Evolutionary conservation across 164 flowering plant species (phyloP), one percentile per base, ranked within the genome.

Genomic region (Platanus orientalis): DNA sequence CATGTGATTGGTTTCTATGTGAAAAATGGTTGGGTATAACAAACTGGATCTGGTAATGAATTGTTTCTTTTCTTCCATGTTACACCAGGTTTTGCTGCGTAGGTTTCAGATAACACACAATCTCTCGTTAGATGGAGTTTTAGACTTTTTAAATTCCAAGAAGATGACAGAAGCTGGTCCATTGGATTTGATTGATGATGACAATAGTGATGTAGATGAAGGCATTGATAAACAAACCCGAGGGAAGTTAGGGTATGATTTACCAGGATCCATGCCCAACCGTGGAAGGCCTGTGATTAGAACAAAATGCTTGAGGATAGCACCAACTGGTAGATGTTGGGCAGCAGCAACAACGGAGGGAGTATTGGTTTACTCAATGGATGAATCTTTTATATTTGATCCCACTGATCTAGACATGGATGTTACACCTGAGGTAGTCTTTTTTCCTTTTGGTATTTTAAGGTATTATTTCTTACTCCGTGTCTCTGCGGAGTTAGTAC

Each of bases 261-360:
- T 94, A 61, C 97, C 99, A 17, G 99, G 99, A 61, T 78, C 99
- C 58, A 70, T 83, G 86, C 83, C 92, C 34, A 94, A 94, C 73
- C 78, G 70, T 47, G 99, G 99, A 57, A 79, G 96, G 66, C 90
- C 97, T 62, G 65, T 83, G 61, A 69, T 88, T 68, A 78, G 82
- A 56, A 94, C 97, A 64, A 91, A 87, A 78, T 83, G 86, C 79
- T 69, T 94, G 66, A 87, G 84, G 73, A 85, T 94, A 72, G 90
- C 99, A n/a, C 99, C 99, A 1, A 94, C 99, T 48, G 99, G 99
- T 13, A 75, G 99, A 39, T 79, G 77, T 66, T 94, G 92, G 88
- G 89, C 89, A 42, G 99, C 99, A 24, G 95, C 99, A 70, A 94
- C 99, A 69, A 94, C 99, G n/a, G 99, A 94, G 68, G 97, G 99